Evolutionary conservation across 202 grass and related monocot species (phyloP), one percentile per base, ranked within the genome.

Genomic region (Saccharum hybrid): DNA sequence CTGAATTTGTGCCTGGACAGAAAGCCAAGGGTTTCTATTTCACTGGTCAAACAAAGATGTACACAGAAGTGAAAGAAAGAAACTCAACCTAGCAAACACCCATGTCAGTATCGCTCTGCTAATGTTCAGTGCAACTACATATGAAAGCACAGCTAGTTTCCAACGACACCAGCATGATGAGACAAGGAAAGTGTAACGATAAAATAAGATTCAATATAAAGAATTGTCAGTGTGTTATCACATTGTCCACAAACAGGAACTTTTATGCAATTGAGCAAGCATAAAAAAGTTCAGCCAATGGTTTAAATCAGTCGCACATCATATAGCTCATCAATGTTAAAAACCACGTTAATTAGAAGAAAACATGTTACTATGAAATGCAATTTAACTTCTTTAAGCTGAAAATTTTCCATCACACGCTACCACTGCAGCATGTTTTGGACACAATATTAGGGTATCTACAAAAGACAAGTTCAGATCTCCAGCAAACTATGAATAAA

Each of bases 361-460:
- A 34, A 39, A 59, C 12, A 10, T 34, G 59, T 82, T 56, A 14
- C 21, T 23, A 62, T 66, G 43, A 74, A 81, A 64, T 71, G 30
- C 34, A 71, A 66, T 19, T 77, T 15, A 85, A 62, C 2, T 65
- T 70, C 54, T 51, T 81, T 54, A 63, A 69, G 56, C 48, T 76
- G 36, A 7, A 81, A 74, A 15, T 6, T 68, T 28, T 71, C 67
- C 42, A 72, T 48, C 56, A 72, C 43, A 85, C 1, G 15, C 65
- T 42, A 10, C 5, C 34, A 83, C 42, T 11, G 39, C 69, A 80
- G 61, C 51, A 84, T 45, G 16, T 65, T 48, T 71, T 38, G 26
- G 42, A 63, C 66, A 88, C 13, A 15, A n/a, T 54, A 82, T 40
- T 26, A 63, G 5, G 30, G 71, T 88, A 74, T 80, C 75, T 67